phyloP scores from a whole-genome alignment of 805 yeast genomes.

The Candida hungchunana region DNA sequence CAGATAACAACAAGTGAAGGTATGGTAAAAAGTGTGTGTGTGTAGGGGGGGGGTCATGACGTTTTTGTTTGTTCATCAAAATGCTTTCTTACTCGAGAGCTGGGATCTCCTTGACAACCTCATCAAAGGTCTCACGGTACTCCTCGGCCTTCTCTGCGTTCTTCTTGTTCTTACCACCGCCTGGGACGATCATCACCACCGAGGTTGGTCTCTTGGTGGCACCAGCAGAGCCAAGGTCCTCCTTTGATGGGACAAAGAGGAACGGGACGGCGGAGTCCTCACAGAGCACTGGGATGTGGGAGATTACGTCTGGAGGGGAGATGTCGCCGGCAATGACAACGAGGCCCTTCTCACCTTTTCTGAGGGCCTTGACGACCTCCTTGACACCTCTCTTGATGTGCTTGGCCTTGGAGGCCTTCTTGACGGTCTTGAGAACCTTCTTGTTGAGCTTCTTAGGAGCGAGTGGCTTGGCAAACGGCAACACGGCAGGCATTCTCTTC shows the following conservation, averaged over 20 bases:
- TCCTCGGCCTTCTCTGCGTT: slow-evolving; percentile 70
- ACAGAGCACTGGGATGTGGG: slow-evolving; percentile 95
- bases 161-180: slow-evolving; percentile 81
- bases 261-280: slow-evolving; percentile 92
- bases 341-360: slow-evolving; percentile 97
- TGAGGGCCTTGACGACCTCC: slow-evolving; percentile 95
- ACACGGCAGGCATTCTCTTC: slow-evolving; percentile 79
- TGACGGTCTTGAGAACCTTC: slow-evolving; percentile 90
- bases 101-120: slow-evolving; percentile 85
- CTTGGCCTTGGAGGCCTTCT: slow-evolving; percentile 97
- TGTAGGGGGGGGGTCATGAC: slow-evolving; percentile 8
- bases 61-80: slow-evolving; percentile 1
- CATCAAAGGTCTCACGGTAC: slow-evolving; percentile 90
- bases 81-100: slow-evolving; percentile 11
- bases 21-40: too few relatives aligned
- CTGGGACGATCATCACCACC: slow-evolving; percentile 95
- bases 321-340: slow-evolving; percentile 98
- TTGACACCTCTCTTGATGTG: slow-evolving; percentile 98
- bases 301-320: slow-evolving; percentile 94
- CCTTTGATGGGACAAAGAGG: slow-evolving; percentile 93
- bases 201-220: slow-evolving; percentile 99
- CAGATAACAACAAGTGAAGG: too few relatives aligned
- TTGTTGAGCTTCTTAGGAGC: slow-evolving; percentile 96
- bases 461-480: slow-evolving; percentile 90
- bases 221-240: slow-evolving; percentile 97